Evolutionary conservation across 192 early-diverging fungal species (phyloP).

Genomic region (Pecoramyces ruminantium): DNA sequence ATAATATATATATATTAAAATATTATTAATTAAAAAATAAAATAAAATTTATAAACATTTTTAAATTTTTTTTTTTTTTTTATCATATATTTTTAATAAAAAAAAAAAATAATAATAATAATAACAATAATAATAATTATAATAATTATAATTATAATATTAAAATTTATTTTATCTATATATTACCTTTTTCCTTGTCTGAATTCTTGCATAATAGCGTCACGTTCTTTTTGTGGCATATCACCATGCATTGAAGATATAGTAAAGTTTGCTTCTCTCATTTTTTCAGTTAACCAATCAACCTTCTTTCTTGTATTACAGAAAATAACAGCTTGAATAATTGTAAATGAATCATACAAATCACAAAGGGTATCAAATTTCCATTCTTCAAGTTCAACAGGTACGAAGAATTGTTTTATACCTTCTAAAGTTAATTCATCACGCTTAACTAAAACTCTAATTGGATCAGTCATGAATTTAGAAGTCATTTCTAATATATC

Average conservation of each 20-base stretch:
- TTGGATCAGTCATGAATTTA: slow-evolving; percentile 94
- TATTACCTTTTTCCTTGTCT: slow-evolving; percentile 61
- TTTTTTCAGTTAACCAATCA: slow-evolving; percentile 91
- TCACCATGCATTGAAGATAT: slow-evolving; percentile 99
- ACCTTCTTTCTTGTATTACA: slow-evolving; percentile 95
- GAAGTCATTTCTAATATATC: slow-evolving; percentile 92
- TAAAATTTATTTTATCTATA: too few relatives aligned
- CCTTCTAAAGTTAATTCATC: slow-evolving; percentile 97
- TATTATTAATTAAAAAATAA: too few relatives aligned
- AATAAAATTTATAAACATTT: too few relatives aligned
- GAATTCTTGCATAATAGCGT: slow-evolving; percentile 95
- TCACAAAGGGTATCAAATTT: slow-evolving; percentile 97
- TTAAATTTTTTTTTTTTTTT: too few relatives aligned
- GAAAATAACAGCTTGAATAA: slow-evolving; percentile 98
- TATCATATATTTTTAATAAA: too few relatives aligned
- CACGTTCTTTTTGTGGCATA: slow-evolving; percentile 95
- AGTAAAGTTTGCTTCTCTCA: slow-evolving; percentile 93
- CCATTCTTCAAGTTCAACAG: slow-evolving; percentile 95
- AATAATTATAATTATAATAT: too few relatives aligned
- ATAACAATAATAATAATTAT: too few relatives aligned
- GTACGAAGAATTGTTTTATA: slow-evolving; percentile 97
- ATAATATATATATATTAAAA: too few relatives aligned
- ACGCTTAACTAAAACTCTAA: slow-evolving; percentile 92
- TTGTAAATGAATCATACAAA: slow-evolving; percentile 88
- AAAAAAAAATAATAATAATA: too few relatives aligned